Conservation (phyloP, 75 land plant species). For the Picea sitchensis region DNA sequence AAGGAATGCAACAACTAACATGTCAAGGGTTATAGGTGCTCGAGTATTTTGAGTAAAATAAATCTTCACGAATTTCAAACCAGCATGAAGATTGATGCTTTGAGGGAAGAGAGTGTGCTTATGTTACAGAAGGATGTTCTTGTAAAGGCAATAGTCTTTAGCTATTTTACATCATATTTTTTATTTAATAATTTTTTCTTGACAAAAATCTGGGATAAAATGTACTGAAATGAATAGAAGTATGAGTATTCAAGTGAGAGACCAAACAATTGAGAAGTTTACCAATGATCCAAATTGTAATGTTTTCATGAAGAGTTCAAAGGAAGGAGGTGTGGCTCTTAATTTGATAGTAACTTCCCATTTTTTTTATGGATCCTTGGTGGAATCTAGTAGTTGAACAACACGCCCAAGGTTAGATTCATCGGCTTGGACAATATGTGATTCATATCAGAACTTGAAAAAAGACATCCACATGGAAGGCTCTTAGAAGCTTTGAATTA, state of each 20-base stretch:
- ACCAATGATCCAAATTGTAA: conserved; percentile 73
- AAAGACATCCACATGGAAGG: too few relatives aligned
- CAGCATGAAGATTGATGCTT: conserved; percentile 91
- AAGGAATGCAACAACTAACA: conserved; percentile 14
- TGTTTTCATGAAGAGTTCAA: too few relatives aligned
- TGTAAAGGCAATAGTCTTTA: conserved; percentile 89
- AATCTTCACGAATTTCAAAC: conserved; percentile 62
- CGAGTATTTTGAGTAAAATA: conserved; percentile 66
- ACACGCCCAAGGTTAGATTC: too few relatives aligned
- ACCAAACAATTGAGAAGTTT: conserved; percentile 64
- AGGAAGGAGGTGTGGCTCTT: too few relatives aligned
- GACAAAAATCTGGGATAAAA: conserved; percentile 64
- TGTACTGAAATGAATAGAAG: conserved; percentile 78
- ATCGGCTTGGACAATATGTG: too few relatives aligned
- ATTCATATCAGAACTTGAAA: too few relatives aligned
- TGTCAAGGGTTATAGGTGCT: conserved; percentile 44
- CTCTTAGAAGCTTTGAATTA: too few relatives aligned
- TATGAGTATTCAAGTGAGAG: conserved; percentile 68
- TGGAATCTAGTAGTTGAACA: too few relatives aligned
- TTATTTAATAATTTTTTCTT: conserved; percentile 69
- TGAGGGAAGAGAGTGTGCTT: conserved; percentile 82
- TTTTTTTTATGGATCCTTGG: too few relatives aligned
- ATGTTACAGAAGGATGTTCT: conserved; percentile 83
- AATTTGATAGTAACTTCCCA: too few relatives aligned
- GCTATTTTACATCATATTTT: conserved; percentile 90